These are phyloP conservation scores for Heliosperma pusillum DNA, from an alignment of 148 eudicot genomes.

Conservation along the genomic window DNA sequence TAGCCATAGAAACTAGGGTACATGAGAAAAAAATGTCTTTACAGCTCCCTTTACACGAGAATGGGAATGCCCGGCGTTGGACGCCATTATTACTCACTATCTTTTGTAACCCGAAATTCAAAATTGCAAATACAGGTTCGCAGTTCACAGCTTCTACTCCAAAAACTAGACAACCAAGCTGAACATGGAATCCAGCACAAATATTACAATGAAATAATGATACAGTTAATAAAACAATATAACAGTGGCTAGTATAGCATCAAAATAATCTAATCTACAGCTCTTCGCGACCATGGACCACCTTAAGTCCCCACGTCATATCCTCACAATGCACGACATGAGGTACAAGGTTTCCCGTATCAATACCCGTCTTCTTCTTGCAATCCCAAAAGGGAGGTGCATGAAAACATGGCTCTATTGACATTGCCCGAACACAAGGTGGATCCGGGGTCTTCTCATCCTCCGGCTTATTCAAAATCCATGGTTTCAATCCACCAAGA, in stretches of 20 bases:
- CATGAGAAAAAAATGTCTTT: no score
- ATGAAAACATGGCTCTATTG: conserved; percentile 93
- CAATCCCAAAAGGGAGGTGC: conserved; percentile 93
- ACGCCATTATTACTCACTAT: neutral
- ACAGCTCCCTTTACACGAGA: no score
- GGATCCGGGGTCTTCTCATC: conserved; percentile 63
- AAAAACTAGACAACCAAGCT: conserved; percentile 1
- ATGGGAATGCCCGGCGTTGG: no score
- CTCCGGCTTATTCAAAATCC: conserved; percentile 84
- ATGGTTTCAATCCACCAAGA: conserved; percentile 91
- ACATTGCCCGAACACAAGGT: conserved; percentile 69
- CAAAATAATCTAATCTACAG: conserved; percentile 24
- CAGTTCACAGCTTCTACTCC: neutral
- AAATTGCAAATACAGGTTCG: neutral
- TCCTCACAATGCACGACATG: conserved; percentile 95
- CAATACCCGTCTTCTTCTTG: conserved; percentile 50
- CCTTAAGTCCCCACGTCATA: conserved; percentile 92
- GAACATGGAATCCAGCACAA: neutral
- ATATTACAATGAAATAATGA: conserved; percentile 10
- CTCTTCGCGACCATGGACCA: conserved; percentile 47
- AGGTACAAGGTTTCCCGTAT: conserved; percentile 70
- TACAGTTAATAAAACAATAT: conserved; percentile 4
- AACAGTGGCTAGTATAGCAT: neutral
- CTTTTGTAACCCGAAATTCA: neutral
- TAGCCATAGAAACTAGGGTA: no score